phyloP scores from a whole-genome alignment of 441 rosid species.

The Theobroma grandiflorum region DNA sequence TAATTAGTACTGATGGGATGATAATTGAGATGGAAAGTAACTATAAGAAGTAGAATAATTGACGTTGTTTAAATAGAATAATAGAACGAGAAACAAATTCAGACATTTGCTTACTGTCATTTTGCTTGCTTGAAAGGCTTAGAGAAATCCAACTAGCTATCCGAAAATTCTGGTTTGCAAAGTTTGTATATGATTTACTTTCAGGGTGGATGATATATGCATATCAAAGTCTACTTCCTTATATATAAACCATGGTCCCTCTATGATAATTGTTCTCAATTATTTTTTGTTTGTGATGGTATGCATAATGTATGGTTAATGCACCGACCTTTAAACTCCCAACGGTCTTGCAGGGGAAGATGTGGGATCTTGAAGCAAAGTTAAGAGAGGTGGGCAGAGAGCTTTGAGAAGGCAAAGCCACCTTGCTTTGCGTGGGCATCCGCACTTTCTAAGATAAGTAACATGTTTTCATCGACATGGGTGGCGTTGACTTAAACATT shows the following conservation, averaged over 20 bases:
- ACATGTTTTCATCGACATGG: background rate
- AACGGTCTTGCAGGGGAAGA: background rate
- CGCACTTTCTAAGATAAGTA: background rate
- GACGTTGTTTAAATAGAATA: no score
- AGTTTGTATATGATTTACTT: background rate
- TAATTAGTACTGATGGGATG: background rate
- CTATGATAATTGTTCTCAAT: background rate
- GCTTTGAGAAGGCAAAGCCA: background rate
- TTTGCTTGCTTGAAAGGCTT: background rate
- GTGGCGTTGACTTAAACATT: slow-evolving; percentile 18
- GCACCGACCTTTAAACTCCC: slow-evolving; percentile 17
- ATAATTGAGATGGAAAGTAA: background rate
- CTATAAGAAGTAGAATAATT: background rate
- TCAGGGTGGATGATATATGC: background rate
- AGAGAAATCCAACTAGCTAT: background rate
- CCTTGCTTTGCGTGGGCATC: background rate
- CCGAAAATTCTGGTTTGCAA: background rate
- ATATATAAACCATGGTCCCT: background rate
- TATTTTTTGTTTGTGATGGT: background rate
- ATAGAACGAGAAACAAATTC: background rate
- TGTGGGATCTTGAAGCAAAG: slow-evolving; percentile 17
- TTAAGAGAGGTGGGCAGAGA: background rate
- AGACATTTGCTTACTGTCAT: slow-evolving; percentile 13
- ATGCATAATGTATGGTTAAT: slow-evolving; percentile 2
- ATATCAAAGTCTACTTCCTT: background rate